These are phyloP conservation scores for Tulasnella sp. DNA, from an alignment of 768 basidiomycete genomes.

Conservation along the genomic window DNA sequence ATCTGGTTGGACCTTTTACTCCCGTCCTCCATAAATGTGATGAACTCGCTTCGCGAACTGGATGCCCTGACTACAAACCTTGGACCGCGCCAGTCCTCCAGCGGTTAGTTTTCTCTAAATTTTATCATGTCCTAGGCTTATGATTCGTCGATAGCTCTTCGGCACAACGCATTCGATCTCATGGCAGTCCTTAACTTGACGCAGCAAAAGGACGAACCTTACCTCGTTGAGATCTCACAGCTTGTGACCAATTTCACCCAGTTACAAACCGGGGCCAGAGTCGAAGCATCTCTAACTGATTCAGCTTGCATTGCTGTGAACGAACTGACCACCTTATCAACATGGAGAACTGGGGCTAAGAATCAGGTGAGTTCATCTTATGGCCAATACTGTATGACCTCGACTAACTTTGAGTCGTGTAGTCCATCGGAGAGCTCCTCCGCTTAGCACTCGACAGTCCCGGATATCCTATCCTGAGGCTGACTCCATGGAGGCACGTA, in stretches of 20 bases:
- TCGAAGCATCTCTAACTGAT: too few species aligned
- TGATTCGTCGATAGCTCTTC: neutral
- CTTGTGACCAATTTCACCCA: too few species aligned
- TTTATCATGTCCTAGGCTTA: neutral
- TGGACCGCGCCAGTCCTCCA: too few species aligned
- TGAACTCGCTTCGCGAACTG: neutral
- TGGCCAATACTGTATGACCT: neutral
- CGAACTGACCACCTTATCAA: too few species aligned
- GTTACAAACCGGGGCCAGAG: too few species aligned
- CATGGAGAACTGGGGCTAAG: too few species aligned
- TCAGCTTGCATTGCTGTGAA: too few species aligned
- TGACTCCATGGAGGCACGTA: conserved; percentile 48
- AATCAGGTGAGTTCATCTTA: too few species aligned
- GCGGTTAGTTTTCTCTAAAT: too few species aligned
- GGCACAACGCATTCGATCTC: conserved; percentile 1
- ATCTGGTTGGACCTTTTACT: conserved; percentile 49
- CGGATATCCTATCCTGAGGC: conserved; percentile 33
- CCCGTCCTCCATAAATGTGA: conserved; percentile 27
- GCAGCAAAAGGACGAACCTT: too few species aligned
- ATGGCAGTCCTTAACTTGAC: neutral
- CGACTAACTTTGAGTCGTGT: neutral
- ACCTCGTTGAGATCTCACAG: too few species aligned
- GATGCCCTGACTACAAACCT: neutral
- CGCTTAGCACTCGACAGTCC: conserved; percentile 30
- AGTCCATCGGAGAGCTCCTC: conserved; percentile 32